Evolutionary conservation across 1,139 yeast species (phyloP).

Genomic region (Protomyces gravidus): DNA sequence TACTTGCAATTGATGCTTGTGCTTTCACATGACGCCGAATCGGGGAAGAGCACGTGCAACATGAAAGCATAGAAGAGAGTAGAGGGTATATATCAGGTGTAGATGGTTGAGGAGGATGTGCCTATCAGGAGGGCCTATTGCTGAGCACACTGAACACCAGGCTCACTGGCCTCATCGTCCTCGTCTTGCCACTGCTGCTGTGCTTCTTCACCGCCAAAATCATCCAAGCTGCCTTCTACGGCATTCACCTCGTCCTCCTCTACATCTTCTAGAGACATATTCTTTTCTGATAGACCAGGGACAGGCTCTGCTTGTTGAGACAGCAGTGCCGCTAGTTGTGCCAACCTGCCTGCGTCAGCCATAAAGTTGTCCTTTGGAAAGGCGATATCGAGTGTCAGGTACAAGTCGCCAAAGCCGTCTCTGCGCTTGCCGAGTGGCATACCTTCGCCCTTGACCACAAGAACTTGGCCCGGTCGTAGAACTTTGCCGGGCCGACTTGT

Average conservation of each 20-base stretch:
- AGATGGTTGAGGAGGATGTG: no score
- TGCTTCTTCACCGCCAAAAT: constrained; percentile 24
- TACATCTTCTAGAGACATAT: background rate
- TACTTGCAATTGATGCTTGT: background rate
- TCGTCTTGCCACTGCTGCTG: constrained; percentile 18
- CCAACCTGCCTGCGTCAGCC: constrained; percentile 28
- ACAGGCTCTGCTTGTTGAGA: constrained; percentile 6
- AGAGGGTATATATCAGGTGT: no score
- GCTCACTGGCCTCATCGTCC: constrained; percentile 13
- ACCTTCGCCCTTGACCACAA: constrained; percentile 72
- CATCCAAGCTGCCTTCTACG: constrained; percentile 18
- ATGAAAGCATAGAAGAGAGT: no score
- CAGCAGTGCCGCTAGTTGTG: constrained; percentile 14
- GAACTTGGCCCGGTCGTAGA: constrained; percentile 67
- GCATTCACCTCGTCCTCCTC: constrained; percentile 24
- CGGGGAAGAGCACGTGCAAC: no score
- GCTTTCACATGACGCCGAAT: background rate
- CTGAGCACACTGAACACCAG: constrained; percentile 22
- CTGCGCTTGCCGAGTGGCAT: constrained; percentile 61
- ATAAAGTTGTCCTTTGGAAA: constrained; percentile 80
- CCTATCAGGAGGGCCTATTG: no score
- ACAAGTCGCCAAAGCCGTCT: constrained; percentile 63
- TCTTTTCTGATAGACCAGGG: background rate
- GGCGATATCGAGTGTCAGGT: constrained; percentile 63
- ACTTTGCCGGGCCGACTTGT: constrained; percentile 64